Percentiles rank a stretch among this genome's conserved stretches.
These are phyloP conservation scores for Dactylella cylindrospora DNA, from an alignment of 2,329 filamentous ascomycete species.

Conservation along the genomic window DNA sequence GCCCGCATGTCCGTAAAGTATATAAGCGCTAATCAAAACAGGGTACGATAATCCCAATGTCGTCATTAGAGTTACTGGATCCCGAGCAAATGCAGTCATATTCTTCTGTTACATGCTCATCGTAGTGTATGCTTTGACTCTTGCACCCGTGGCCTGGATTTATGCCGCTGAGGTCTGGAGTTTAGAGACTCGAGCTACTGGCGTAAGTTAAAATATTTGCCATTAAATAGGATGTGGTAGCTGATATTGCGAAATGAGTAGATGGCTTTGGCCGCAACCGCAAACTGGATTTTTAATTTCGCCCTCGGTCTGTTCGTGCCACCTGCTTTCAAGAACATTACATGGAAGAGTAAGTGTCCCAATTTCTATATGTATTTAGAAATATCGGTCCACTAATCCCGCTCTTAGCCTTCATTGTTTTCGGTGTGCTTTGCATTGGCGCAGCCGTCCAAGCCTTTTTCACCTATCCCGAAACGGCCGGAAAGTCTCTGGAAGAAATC, in stretches of 20 bases:
- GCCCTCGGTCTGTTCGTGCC: conserved; percentile 58
- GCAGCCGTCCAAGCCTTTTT: conserved; percentile 60
- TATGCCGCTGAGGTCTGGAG: conserved; percentile 56
- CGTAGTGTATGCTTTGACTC: conserved; percentile 57
- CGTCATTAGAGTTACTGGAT: conserved; percentile 57
- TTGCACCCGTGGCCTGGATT: conserved; percentile 58
- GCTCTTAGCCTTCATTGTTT: conserved; percentile 56
- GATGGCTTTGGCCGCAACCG: conserved; percentile 54
- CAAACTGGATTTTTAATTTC: conserved; percentile 59
- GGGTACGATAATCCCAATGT: conserved; percentile 55
- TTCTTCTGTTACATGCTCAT: conserved; percentile 68
- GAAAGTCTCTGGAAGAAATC: conserved; percentile 61
- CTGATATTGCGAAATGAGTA: not conserved
- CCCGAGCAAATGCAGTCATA: conserved; percentile 61
- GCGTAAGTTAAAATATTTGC: conserved; percentile 2
- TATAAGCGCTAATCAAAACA: not conserved
- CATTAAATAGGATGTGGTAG: not conserved
- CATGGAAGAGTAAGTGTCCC: conserved; percentile 53
- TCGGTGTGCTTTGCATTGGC: conserved; percentile 57
- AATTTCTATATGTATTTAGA: not conserved
- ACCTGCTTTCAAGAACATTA: conserved; percentile 55
- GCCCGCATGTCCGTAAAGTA: conserved; percentile 53
- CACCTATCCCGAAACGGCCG: conserved; percentile 61
- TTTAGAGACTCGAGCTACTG: conserved; percentile 45
- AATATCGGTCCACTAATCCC: not conserved